Evolutionary conservation across 2,329 filamentous ascomycete genomes (phyloP), one percentile per base, ranked within the genome.

Genomic region (Pseudogymnoascus pannorum): DNA sequence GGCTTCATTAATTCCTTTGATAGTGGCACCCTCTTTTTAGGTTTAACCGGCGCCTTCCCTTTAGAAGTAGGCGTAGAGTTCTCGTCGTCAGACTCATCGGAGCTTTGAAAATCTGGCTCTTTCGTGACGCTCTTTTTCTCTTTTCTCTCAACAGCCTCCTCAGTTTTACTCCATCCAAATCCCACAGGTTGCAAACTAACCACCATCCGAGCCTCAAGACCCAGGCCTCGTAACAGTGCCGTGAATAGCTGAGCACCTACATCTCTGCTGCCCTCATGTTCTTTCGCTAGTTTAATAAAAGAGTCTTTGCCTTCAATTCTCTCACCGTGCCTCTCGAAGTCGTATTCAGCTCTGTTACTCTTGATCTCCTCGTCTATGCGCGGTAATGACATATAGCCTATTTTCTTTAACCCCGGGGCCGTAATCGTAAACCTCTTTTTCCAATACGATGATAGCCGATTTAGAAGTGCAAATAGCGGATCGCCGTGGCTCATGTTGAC

Each of bases 201-300:
- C 2, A 97, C 85, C 79, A 97, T 82, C 29, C 93, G 83, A 9
- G 91, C 85, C 69, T 97, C 91, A 2, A 97, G 77, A 0, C 90
- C 90, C 9, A 97, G 72, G 0, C 87, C 91, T 65, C 94, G 81
- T 20, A 97, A 73, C 6, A 99, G 76, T 2, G 91, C 90, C 0
- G 91, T 95, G 66, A 97, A 97, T 0, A 99, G 79, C 70, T 97
- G 92, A 0, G 90, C 87, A 0, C 92, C 92, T 2, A 94, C 81
- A 72, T 97, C 94, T 65, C 92, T 83, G 63, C 92, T 97, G 1
- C 94, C 94, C 63, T 85, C 79, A 68, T 90, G 91, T 31, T 77
- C 76, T 64, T 83, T 83, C 1, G 93, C 93, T 57, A 81, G 78
- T 20, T 81, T 75, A 35, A 87, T 84, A 64, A 97, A 92, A 4